Percentiles rank a stretch among this genome's conserved stretches.
These are phyloP conservation scores for Mortierella antarctica DNA, from an alignment of 192 early-diverging fungal species.

Conservation along the genomic window DNA sequence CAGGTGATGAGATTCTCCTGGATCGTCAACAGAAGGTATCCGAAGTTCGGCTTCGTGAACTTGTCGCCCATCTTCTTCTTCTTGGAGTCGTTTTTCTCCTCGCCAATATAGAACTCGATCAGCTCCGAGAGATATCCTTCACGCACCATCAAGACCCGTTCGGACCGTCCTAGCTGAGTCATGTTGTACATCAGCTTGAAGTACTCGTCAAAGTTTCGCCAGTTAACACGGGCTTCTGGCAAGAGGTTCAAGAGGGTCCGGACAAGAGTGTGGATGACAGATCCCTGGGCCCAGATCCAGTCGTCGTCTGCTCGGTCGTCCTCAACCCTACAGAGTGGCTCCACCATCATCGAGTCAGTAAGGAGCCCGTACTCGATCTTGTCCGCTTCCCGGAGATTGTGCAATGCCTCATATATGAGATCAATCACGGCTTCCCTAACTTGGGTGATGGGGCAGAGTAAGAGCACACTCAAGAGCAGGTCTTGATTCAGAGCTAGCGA, in stretches of 20 bases:
- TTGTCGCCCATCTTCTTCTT: conserved; percentile 62
- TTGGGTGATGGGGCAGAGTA: conserved; percentile 53
- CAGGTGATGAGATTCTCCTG: conserved; percentile 43
- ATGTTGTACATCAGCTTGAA: conserved; percentile 55
- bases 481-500: conserved; percentile 17
- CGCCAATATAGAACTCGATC: conserved; percentile 49
- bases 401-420: conserved; percentile 46
- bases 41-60: conserved; percentile 57
- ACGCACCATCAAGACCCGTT: conserved; percentile 44
- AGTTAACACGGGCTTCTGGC: conserved; percentile 49
- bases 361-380: conserved; percentile 41
- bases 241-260: conserved; percentile 29
- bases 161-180: conserved; percentile 46
- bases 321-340: neutral
- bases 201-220: conserved; percentile 61
- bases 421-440: conserved; percentile 56
- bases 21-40: conserved; percentile 45
- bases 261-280: conserved; percentile 31
- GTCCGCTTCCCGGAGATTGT: conserved; percentile 37
- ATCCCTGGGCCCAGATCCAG: conserved; percentile 16
- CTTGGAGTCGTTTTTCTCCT: conserved; percentile 45
- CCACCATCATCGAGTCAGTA: neutral
- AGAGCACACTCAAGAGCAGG: conserved; percentile 36
- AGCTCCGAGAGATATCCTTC: conserved; percentile 49
- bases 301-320: conserved; percentile 8